phyloP scores from a whole-genome alignment of 2,329 filamentous ascomycete species.

The Beauveria medogensis region DNA sequence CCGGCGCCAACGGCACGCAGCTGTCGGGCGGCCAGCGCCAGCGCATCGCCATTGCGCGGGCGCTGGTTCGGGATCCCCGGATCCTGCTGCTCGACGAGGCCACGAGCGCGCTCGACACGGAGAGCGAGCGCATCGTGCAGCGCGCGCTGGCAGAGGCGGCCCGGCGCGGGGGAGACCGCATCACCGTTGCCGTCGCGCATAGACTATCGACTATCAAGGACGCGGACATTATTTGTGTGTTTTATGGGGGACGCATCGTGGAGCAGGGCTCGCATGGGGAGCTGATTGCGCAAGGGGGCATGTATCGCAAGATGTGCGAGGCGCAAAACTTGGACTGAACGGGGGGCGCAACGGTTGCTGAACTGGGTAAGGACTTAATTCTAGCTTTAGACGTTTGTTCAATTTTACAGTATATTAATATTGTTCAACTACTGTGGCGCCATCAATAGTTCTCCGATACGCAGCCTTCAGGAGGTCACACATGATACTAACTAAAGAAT shows the following conservation, averaged over 20 bases:
- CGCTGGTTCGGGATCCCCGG: conserved; percentile 82
- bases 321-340: conserved; percentile 26
- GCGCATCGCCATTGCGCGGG: conserved; percentile 82
- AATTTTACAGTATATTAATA: neutral
- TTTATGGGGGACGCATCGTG: conserved; percentile 46
- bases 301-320: conserved; percentile 44
- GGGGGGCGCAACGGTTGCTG: neutral
- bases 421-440: neutral
- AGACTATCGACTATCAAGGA: conserved; percentile 83
- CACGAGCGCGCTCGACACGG: conserved; percentile 87
- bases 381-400: neutral
- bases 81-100: conserved; percentile 92
- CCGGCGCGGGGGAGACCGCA: conserved; percentile 67
- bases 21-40: conserved; percentile 89
- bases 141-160: conserved; percentile 67
- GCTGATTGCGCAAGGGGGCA: conserved; percentile 37
- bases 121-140: conserved; percentile 89
- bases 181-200: conserved; percentile 91
- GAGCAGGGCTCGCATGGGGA: conserved; percentile 51
- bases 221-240: conserved; percentile 53
- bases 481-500: no score
- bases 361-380: neutral
- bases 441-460: no score
- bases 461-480: no score
- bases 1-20: conserved; percentile 77